These are phyloP conservation scores for Penicillium silybi DNA, from an alignment of 495 filamentous ascomycete species.

Conservation along the genomic window DNA sequence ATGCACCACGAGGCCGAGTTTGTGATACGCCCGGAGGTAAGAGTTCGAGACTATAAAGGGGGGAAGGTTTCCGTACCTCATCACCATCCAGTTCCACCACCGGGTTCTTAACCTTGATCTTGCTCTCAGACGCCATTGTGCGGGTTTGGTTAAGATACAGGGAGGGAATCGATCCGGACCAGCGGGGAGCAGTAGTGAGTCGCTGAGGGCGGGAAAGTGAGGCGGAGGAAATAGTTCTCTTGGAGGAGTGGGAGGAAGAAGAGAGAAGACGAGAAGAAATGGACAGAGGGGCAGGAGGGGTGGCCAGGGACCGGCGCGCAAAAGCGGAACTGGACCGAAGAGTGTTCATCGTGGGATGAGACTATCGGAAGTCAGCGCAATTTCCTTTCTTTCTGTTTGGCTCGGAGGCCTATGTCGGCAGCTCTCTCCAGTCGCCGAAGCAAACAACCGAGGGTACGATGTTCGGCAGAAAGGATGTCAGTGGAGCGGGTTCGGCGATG, in stretches of 20 bases:
- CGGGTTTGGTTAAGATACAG: slow-evolving; percentile 35
- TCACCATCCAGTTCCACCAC: slow-evolving; percentile 97
- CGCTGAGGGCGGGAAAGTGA: slow-evolving; percentile 26
- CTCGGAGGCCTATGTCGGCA: background rate
- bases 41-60: slow-evolving; percentile 26
- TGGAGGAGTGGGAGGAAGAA: slow-evolving; percentile 19
- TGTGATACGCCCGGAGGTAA: slow-evolving; percentile 17
- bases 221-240: slow-evolving; percentile 27
- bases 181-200: slow-evolving; percentile 32
- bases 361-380: slow-evolving; percentile 19
- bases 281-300: slow-evolving; percentile 34
- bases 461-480: slow-evolving; percentile 28
- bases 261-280: slow-evolving; percentile 28
- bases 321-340: slow-evolving; percentile 44
- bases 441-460: slow-evolving; percentile 30
- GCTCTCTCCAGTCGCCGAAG: background rate
- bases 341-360: slow-evolving; percentile 27
- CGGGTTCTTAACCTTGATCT: slow-evolving; percentile 98
- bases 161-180: slow-evolving; percentile 29
- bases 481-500: background rate
- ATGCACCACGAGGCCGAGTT: slow-evolving; percentile 21
- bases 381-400: slow-evolving; percentile 21
- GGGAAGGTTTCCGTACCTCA: slow-evolving; percentile 51
- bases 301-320: slow-evolving; percentile 34
- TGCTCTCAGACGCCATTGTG: slow-evolving; percentile 50